Evolutionary conservation across 2,329 filamentous ascomycete species (phyloP).

Genomic region (Trichoderma harzianum): DNA sequence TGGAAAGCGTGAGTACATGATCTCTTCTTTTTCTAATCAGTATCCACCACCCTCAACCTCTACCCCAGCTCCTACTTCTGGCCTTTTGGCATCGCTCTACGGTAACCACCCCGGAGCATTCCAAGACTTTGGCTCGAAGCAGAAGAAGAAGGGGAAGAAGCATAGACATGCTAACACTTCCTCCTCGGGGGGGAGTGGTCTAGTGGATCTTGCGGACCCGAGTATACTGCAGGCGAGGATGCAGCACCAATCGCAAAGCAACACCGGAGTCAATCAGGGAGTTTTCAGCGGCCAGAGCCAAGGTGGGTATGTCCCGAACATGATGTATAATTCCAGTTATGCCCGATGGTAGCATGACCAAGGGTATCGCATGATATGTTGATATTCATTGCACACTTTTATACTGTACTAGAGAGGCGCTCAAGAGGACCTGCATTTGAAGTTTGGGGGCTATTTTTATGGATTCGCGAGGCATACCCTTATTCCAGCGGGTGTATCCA

Average conservation of each 20-base stretch:
- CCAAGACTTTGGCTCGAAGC: constrained; percentile 91
- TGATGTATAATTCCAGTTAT: constrained; percentile 76
- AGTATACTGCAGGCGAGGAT: constrained; percentile 98
- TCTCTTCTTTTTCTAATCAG: constrained; percentile 88
- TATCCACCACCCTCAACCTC: constrained; percentile 78
- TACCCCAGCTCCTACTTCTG: constrained; percentile 83
- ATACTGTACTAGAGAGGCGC: constrained; percentile 22
- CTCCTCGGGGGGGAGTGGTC: constrained; percentile 97
- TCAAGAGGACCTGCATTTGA: constrained; percentile 22
- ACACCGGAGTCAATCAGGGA: constrained; percentile 81
- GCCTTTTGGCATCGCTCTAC: constrained; percentile 89
- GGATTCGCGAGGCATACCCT: constrained; percentile 31
- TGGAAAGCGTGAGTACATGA: constrained; percentile 98
- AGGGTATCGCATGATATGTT: constrained; percentile 8
- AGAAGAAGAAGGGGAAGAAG: constrained; percentile 99
- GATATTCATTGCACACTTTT: constrained; percentile 16
- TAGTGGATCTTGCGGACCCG: constrained; percentile 99
- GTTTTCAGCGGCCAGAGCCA: constrained; percentile 83
- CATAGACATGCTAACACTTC: constrained; percentile 99
- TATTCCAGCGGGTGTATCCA: constrained; percentile 32
- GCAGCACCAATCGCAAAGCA: constrained; percentile 81
- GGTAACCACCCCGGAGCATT: constrained; percentile 79
- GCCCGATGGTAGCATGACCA: constrained; percentile 58
- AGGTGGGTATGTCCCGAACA: constrained; percentile 90
- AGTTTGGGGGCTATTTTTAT: constrained; percentile 25